Evolutionary conservation across 2,329 filamentous ascomycete species (phyloP), one percentile per base, ranked within the genome.

Genomic region (Fusarium compactum): DNA sequence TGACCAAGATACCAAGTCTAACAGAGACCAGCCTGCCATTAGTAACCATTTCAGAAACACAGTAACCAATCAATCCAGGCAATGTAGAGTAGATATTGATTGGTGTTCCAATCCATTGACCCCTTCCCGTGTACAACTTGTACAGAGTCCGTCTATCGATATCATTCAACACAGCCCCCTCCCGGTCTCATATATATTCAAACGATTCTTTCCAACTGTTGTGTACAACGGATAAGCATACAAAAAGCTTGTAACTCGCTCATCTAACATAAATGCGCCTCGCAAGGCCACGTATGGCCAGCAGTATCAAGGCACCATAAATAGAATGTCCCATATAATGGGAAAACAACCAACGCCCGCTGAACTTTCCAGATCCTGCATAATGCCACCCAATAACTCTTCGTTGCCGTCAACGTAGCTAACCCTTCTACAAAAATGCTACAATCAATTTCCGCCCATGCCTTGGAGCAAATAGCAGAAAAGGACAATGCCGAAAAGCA

Each of bases 61-160:
- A 16, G 20, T 40, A 4, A 50, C 30, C 34, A 8, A 18, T 15
- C 9, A 9, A 20, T 30, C 14, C 32, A 15, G 20, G 18, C 83
- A 9, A 11, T 9, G 81, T 11, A 71, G 64, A 18, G 87, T 83
- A 73, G 69, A 86, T 27, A 32, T 86, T 6, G 78, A 44, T 50
- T 69, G 45, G 29, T 47, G 63, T 59, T 65, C 43, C 52, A n/a
- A 51, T 43, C 30, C 48, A 67, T 55, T 52, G 22, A 18, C 32
- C 24, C 20, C 55, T 41, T 44, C 32, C 34, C 20, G 32, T 52
- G 6, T 38, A 43, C 16, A 43, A 32, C 47, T 47, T 43, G 40
- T 51, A 46, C n/a, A 43, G 45, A 40, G 32, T 25, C 32, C 41
- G 38, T 65, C 55, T 65, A 69, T 46, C 66, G 22, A 56, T 52